phyloP scores from a whole-genome alignment of 73 alveolate genomes.

The Effrenium voratum region DNA sequence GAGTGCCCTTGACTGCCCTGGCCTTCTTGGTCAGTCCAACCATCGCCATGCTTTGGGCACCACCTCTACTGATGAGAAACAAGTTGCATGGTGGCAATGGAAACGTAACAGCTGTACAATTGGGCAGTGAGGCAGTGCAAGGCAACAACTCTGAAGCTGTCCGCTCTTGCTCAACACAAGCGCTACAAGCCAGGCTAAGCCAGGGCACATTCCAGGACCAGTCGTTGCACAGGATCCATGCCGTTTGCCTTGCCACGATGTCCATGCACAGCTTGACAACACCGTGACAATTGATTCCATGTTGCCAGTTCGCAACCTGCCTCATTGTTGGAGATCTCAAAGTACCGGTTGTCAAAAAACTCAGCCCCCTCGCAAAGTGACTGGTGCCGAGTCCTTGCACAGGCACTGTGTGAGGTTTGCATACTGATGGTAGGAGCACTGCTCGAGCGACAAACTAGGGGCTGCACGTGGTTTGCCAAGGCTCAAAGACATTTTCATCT shows the following conservation, averaged over 20 bases:
- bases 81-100: too few species aligned
- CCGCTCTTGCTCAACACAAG: too few species aligned
- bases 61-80: conserved; percentile 24
- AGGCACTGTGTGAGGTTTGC: not conserved
- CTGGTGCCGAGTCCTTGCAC: conserved; percentile 81
- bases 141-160: too few species aligned
- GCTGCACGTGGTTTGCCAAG: conserved; percentile 75
- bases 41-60: conserved; percentile 93
- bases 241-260: conserved; percentile 59
- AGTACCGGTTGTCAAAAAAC: conserved; percentile 80
- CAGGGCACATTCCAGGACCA: conserved; percentile 63
- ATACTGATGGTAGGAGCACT: not conserved
- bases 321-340: conserved; percentile 90
- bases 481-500: conserved; percentile 77
- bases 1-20: too few species aligned
- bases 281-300: not conserved
- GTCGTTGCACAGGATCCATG: conserved; percentile 90
- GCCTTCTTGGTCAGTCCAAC: conserved; percentile 82
- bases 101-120: too few species aligned
- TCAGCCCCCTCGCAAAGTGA: conserved; percentile 80
- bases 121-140: too few species aligned
- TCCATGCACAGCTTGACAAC: not conserved
- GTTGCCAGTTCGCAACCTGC: not conserved
- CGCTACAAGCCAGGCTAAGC: not conserved
- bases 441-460: not conserved